Conservation (phyloP, 78 protist genomes). For the Anaeramoeba ignava region DNA sequence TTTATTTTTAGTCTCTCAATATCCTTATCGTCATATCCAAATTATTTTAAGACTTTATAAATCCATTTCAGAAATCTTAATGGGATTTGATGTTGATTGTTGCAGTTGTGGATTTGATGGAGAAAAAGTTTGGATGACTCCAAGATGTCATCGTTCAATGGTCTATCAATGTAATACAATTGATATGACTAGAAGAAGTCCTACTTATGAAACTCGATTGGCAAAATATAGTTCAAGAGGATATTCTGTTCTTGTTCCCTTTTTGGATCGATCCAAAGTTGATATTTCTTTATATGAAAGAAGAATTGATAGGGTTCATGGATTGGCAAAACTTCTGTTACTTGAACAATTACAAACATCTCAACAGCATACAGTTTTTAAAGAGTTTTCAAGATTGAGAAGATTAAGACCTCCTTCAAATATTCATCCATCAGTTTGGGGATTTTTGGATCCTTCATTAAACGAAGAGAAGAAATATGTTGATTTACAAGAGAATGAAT, state of each 20-base stretch:
- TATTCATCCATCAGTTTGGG: background rate
- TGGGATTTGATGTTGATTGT: conserved; percentile 28
- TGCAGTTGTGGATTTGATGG: conserved; percentile 21
- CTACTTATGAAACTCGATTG: conserved; percentile 15
- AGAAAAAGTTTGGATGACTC: background rate
- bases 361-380: background rate
- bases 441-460: background rate
- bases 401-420: background rate
- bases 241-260: conserved; percentile 13
- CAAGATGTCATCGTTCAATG: conserved; percentile 14
- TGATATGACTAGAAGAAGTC: conserved; percentile 7
- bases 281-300: background rate
- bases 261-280: background rate
- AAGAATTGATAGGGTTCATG: background rate
- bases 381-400: background rate
- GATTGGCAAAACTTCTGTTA: conserved; percentile 13
- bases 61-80: background rate
- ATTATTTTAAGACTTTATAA: conserved; percentile 10
- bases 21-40: conserved; percentile 14
- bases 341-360: conserved; percentile 4
- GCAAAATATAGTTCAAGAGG: conserved; percentile 23
- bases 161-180: background rate
- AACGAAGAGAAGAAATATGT: background rate
- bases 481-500: background rate
- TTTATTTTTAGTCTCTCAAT: background rate